These are phyloP conservation scores for Arabis alpina DNA, from an alignment of 345 rosid genomes.

Conservation along the genomic window DNA sequence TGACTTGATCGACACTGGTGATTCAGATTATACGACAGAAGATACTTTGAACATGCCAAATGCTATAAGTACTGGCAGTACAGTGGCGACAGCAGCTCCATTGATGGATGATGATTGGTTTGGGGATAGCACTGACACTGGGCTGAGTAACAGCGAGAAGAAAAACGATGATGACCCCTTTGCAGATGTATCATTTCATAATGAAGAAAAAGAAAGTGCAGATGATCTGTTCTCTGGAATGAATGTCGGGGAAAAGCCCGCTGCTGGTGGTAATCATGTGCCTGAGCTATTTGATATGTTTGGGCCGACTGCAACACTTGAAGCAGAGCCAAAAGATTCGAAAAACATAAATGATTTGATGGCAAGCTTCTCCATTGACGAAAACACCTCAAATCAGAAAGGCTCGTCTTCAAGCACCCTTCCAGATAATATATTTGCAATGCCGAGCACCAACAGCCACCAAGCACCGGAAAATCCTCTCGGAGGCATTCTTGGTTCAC, in stretches of 20 bases:
- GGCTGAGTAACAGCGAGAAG: conserved; percentile 45
- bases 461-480: conserved; percentile 54
- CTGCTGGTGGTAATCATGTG: conserved; percentile 46
- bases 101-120: conserved; percentile 76
- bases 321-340: conserved; percentile 47
- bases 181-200: conserved; percentile 84
- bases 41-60: conserved; percentile 44
- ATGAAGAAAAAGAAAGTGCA: conserved; percentile 46
- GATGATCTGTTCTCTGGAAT: conserved; percentile 88
- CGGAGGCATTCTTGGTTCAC: conserved; percentile 57
- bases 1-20: conserved; percentile 81
- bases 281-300: conserved; percentile 69
- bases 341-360: conserved; percentile 64
- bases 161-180: conserved; percentile 77
- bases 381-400: conserved; percentile 51
- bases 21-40: conserved; percentile 55
- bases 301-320: conserved; percentile 51
- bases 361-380: conserved; percentile 68
- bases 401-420: conserved; percentile 46
- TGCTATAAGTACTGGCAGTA: conserved; percentile 50
- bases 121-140: conserved; percentile 59
- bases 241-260: conserved; percentile 61
- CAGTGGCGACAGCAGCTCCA: conserved; percentile 47
- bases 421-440: conserved; percentile 53
- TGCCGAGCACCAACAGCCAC: conserved; percentile 48